These are phyloP conservation scores for Oemleria cerasiformis DNA, from an alignment of 306 rosid genomes.

Conservation along the genomic window DNA sequence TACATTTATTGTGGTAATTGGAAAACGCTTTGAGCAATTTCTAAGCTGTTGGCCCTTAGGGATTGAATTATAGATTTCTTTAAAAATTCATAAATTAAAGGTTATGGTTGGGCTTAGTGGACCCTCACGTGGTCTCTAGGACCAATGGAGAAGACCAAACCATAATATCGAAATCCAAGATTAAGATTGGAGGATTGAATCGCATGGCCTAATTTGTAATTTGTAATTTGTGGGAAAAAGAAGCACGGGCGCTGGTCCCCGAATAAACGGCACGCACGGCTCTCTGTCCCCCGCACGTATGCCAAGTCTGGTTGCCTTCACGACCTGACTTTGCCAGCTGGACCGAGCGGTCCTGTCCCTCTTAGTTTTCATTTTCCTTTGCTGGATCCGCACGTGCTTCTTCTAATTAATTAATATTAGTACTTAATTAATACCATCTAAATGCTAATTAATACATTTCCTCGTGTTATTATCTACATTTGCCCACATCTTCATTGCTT, in stretches of 20 bases:
- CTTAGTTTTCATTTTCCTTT: conserved; percentile 7
- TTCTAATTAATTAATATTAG: background rate
- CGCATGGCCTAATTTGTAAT: too few relatives aligned
- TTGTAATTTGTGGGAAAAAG: conserved; percentile 3
- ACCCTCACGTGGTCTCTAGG: conserved; percentile 33
- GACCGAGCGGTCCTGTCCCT: conserved; percentile 10
- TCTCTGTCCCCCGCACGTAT: conserved; percentile 42
- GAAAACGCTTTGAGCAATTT: too few relatives aligned
- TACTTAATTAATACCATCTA: too few relatives aligned
- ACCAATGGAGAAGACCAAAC: conserved; percentile 15
- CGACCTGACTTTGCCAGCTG: conserved; percentile 3
- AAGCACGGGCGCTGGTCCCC: conserved; percentile 36
- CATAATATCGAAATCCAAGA: background rate
- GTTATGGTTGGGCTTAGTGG: background rate
- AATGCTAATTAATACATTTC: background rate
- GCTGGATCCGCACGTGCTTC: conserved; percentile 36
- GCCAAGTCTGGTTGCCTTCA: conserved; percentile 20
- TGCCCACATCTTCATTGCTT: background rate
- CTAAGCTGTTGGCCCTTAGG: too few relatives aligned
- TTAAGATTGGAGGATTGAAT: background rate
- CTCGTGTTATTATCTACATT: background rate
- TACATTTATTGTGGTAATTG: too few relatives aligned
- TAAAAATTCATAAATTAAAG: background rate
- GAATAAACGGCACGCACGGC: conserved; percentile 14
- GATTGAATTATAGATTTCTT: too few relatives aligned